These are phyloP conservation scores for Neurospora sp. DNA, from an alignment of 495 filamentous ascomycete species.

Conservation along the genomic window DNA sequence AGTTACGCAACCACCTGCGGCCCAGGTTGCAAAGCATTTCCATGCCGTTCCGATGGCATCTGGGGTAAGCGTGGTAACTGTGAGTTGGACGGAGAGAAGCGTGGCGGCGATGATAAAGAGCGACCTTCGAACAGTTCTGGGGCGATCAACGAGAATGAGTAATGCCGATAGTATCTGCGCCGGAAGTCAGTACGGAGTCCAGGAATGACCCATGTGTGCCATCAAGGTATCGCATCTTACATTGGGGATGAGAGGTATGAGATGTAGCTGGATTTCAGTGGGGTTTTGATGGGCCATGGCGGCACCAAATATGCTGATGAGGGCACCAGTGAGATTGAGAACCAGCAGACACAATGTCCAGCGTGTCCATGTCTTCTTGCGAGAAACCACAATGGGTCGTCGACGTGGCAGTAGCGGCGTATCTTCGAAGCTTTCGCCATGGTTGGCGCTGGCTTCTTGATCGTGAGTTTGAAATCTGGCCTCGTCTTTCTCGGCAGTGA, in stretches of 20 bases:
- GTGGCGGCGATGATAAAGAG: slow-evolving; percentile 15
- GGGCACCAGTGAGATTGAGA: neutral
- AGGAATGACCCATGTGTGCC: neutral
- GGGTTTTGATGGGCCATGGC: slow-evolving; percentile 4
- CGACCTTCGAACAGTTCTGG: slow-evolving; percentile 12
- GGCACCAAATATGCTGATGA: slow-evolving; percentile 4
- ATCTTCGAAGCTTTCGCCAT: neutral
- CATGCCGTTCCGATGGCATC: neutral
- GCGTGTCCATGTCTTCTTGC: slow-evolving; percentile 7
- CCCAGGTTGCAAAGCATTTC: slow-evolving; percentile 2
- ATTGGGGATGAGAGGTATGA: slow-evolving; percentile 14
- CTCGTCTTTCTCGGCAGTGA: slow-evolving; percentile 12
- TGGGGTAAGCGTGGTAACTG: slow-evolving; percentile 8
- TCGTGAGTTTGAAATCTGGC: neutral
- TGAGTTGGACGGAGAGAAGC: slow-evolving; percentile 8
- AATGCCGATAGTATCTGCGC: slow-evolving; percentile 12
- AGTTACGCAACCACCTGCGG: slow-evolving; percentile 4
- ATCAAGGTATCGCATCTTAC: slow-evolving; percentile 7
- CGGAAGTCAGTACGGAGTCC: neutral
- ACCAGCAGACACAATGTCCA: slow-evolving; percentile 12
- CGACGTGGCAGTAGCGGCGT: neutral
- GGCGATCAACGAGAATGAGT: slow-evolving; percentile 17
- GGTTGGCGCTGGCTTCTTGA: neutral
- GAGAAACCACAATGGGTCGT: neutral
- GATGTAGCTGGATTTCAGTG: slow-evolving; percentile 2